phyloP scores from a whole-genome alignment of 208 protist species.

The Herpetomonas tarakana region DNA sequence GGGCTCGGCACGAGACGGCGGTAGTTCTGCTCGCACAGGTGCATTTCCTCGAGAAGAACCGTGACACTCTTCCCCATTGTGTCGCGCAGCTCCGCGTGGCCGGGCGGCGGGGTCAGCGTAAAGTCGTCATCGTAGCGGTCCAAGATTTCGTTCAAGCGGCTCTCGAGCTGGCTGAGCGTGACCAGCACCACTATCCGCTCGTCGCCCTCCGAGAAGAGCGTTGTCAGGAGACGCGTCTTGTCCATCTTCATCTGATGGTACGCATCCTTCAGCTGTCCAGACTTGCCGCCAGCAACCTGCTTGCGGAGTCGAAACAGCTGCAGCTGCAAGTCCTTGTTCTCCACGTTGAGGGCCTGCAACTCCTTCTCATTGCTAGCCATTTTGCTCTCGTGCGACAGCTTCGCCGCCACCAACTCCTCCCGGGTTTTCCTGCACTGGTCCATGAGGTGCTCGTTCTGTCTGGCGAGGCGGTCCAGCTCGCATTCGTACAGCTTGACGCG shows the following conservation, averaged over 20 bases:
- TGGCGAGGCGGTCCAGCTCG: constrained; percentile 62
- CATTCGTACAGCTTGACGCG: constrained; percentile 57
- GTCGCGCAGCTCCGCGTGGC: constrained; percentile 20
- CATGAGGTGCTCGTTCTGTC: constrained; percentile 55
- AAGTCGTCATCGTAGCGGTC: constrained; percentile 81
- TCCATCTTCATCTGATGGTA: constrained; percentile 73
- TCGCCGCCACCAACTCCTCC: constrained; percentile 30
- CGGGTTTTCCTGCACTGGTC: constrained; percentile 45
- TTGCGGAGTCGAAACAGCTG: constrained; percentile 84
- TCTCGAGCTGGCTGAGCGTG: constrained; percentile 79
- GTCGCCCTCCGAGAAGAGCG: constrained; percentile 79
- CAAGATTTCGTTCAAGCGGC: constrained; percentile 76
- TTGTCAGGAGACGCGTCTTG: constrained; percentile 69
- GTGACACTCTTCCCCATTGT: constrained; percentile 48
- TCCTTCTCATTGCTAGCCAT: constrained; percentile 44
- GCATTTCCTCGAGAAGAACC: constrained; percentile 86
- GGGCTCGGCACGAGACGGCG: constrained; percentile 40
- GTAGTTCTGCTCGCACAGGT: constrained; percentile 74
- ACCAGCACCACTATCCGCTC: constrained; percentile 74
- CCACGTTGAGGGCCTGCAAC: constrained; percentile 57
- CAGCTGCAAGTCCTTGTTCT: constrained; percentile 88
- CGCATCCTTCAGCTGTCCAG: constrained; percentile 56
- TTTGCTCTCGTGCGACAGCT: constrained; percentile 15
- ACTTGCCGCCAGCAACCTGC: constrained; percentile 57
- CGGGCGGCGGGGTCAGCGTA: constrained; percentile 35